These are phyloP conservation scores for Allium sativum DNA, from an alignment of 106 monocot genomes.

Conservation along the genomic window DNA sequence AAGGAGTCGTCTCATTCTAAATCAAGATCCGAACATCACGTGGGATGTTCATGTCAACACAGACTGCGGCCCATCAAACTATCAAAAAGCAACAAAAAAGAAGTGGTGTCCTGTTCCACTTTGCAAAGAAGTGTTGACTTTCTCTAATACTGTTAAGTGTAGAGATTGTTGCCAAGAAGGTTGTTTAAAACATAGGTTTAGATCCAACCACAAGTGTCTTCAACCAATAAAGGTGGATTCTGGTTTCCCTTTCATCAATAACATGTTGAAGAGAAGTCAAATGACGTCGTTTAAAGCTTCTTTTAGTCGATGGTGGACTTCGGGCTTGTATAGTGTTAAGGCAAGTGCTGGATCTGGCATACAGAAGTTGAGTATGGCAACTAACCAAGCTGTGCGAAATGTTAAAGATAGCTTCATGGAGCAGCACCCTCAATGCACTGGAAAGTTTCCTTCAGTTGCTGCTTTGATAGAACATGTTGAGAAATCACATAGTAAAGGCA, in stretches of 20 bases:
- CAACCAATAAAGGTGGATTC: conserved; percentile 51
- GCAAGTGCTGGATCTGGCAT: conserved; percentile 60
- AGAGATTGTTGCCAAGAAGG: conserved; percentile 63
- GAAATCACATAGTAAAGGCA: conserved; percentile 28
- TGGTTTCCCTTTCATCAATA: conserved; percentile 29
- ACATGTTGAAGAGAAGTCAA: conserved; percentile 38
- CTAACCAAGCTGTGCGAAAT: conserved; percentile 45
- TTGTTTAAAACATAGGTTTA: conserved; percentile 86
- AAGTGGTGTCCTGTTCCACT: conserved; percentile 70
- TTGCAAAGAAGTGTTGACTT: conserved; percentile 62
- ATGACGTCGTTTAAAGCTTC: conserved; percentile 8
- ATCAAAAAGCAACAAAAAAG: conserved; percentile 53
- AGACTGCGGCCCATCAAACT: conserved; percentile 87
- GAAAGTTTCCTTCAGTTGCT: conserved; percentile 48
- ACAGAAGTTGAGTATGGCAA: conserved; percentile 39
- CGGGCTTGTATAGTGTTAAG: conserved; percentile 33
- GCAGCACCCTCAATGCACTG: conserved; percentile 48
- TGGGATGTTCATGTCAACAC: conserved; percentile 76
- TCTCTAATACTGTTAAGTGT: conserved; percentile 78
- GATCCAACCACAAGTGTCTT: conserved; percentile 67
- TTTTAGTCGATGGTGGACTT: conserved; percentile 47
- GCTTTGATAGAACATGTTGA: conserved; percentile 71
- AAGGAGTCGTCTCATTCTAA: conserved; percentile 58
- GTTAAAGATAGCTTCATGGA: conserved; percentile 34
- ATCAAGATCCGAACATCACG: conserved; percentile 77